A percentile compares a stretch with the other conserved stretches of the same genome.
Conservation (phyloP, 345 rosid genomes). For the Camelina hispida region DNA sequence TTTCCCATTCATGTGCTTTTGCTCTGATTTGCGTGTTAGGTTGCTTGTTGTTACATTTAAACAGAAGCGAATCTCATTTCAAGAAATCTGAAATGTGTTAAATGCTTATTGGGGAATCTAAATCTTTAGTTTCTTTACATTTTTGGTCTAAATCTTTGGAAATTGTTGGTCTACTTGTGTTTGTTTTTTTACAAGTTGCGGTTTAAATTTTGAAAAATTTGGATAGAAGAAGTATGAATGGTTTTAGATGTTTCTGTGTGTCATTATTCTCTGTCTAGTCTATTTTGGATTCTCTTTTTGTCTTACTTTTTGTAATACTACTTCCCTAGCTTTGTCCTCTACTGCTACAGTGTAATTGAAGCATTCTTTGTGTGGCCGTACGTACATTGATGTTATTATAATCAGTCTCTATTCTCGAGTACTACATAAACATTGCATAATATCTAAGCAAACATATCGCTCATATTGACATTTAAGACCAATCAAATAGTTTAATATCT, state of each 20-base stretch:
- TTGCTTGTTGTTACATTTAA: conserved; percentile 32
- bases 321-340: conserved; percentile 34
- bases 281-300: conserved; percentile 30
- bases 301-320: conserved; percentile 27
- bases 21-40: conserved; percentile 44
- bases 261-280: conserved; percentile 30
- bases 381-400: conserved; percentile 32
- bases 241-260: conserved; percentile 41
- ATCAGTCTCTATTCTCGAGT: conserved; percentile 9
- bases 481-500: not conserved
- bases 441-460: not conserved
- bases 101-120: conserved; percentile 15
- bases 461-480: not conserved
- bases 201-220: conserved; percentile 35
- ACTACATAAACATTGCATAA: conserved; percentile 19
- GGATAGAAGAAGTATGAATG: not conserved
- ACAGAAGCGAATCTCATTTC: conserved; percentile 31
- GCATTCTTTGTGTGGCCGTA: conserved; percentile 38
- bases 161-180: conserved; percentile 18
- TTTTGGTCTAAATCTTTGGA: not conserved
- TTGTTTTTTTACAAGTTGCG: not conserved
- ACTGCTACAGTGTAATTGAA: conserved; percentile 25
- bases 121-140: not conserved
- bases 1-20: conserved; percentile 24
- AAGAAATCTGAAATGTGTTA: conserved; percentile 11